Percentiles rank a stretch among this genome's conserved stretches.
phyloP scores from a whole-genome alignment of 148 eudicot species.

The Vaccinium vitisidaea region DNA sequence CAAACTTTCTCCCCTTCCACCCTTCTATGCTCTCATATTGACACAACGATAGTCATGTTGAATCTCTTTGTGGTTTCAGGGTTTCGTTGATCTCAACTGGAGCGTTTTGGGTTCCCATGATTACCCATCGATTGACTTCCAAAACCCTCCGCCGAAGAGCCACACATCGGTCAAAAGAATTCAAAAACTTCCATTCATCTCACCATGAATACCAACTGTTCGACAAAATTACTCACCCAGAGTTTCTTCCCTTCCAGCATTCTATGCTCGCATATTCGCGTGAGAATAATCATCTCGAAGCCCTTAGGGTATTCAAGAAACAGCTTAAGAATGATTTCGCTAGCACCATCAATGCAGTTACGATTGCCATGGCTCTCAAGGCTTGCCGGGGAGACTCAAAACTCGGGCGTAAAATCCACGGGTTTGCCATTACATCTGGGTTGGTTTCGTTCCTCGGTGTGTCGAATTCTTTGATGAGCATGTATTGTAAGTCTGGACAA shows the following conservation, averaged over 20 bases:
- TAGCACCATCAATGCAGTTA: constrained; percentile 41
- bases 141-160: constrained; percentile 27
- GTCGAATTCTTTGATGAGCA: constrained; percentile 76
- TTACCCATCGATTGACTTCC: constrained; percentile 41
- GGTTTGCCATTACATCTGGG: constrained; percentile 66
- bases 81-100: background rate
- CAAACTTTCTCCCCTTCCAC: background rate
- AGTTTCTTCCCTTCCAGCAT: constrained; percentile 28
- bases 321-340: constrained; percentile 27
- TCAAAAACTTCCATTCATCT: constrained; percentile 22
- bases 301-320: constrained; percentile 48
- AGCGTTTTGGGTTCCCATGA: constrained; percentile 36
- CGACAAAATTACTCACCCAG: constrained; percentile 49
- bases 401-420: constrained; percentile 59
- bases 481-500: constrained; percentile 62
- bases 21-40: background rate
- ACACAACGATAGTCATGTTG: background rate
- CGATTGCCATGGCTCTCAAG: constrained; percentile 62
- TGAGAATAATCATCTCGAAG: constrained; percentile 39
- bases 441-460: constrained; percentile 44
- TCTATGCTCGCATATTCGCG: constrained; percentile 49
- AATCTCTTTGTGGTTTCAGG: background rate
- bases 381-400: constrained; percentile 55
- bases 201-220: constrained; percentile 59
- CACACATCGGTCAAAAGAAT: background rate